These are phyloP conservation scores for Cystobasidium slooffiae DNA, from an alignment of 1,284 basidiomycete species.

Conservation along the genomic window DNA sequence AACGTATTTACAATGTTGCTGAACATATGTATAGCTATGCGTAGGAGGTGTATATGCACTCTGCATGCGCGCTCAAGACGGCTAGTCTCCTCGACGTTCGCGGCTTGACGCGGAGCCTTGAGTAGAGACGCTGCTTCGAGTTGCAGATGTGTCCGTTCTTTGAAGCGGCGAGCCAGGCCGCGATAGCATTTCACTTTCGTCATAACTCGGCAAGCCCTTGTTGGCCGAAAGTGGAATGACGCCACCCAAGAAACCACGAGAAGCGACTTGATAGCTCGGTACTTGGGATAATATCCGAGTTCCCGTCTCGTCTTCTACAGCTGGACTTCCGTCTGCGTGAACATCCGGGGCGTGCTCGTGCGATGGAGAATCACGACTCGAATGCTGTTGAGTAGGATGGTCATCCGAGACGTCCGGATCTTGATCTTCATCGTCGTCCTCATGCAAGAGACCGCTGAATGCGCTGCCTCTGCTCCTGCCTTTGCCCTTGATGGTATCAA, in stretches of 20 bases:
- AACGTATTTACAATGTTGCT: neutral
- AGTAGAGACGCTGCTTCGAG: slow-evolving; percentile 19
- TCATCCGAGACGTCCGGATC: slow-evolving; percentile 24
- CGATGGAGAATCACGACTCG: neutral
- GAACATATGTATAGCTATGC: neutral
- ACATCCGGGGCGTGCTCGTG: neutral
- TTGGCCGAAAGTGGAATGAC: slow-evolving; percentile 69
- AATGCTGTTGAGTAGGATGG: slow-evolving; percentile 13
- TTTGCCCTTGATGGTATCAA: slow-evolving; percentile 23
- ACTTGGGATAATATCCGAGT: slow-evolving; percentile 62
- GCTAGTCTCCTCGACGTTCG: neutral
- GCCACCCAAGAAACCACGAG: slow-evolving; percentile 80
- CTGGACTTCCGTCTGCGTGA: neutral
- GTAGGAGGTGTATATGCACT: neutral
- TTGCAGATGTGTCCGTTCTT: slow-evolving; percentile 20
- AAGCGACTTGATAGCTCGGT: slow-evolving; percentile 76
- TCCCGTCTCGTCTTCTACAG: slow-evolving; percentile 19
- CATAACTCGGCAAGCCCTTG: slow-evolving; percentile 49
- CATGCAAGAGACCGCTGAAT: slow-evolving; percentile 15
- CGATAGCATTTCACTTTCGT: slow-evolving; percentile 35
- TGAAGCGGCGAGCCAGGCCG: slow-evolving; percentile 24
- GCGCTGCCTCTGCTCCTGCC: slow-evolving; percentile 25
- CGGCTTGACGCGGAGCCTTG: slow-evolving; percentile 1
- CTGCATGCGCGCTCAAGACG: neutral
- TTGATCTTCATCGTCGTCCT: slow-evolving; percentile 21